Percentiles rank a stretch among this genome's conserved stretches.
These are phyloP conservation scores for Penicillium janthinellum DNA, from an alignment of 2,329 filamentous ascomycete species.

Conservation along the genomic window DNA sequence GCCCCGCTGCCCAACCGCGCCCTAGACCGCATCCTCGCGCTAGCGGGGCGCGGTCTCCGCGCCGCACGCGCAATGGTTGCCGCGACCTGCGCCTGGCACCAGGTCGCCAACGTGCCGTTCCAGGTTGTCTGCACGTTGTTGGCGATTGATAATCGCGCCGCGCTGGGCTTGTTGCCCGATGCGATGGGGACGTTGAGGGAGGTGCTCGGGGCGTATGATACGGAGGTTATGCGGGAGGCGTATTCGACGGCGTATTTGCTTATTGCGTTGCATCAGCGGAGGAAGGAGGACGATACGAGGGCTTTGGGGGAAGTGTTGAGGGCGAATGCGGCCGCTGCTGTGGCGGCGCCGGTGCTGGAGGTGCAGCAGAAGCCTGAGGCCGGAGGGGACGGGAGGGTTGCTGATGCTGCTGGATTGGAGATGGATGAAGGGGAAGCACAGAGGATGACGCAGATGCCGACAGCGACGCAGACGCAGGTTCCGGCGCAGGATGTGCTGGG, in stretches of 20 bases:
- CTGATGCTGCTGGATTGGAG: not conserved
- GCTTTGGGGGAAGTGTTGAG: slow-evolving; percentile 45
- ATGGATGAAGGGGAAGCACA: not conserved
- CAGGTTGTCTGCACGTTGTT: slow-evolving; percentile 60
- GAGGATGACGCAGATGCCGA: not conserved
- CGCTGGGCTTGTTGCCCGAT: slow-evolving; percentile 51
- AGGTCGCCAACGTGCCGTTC: slow-evolving; percentile 62
- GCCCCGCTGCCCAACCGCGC: slow-evolving; percentile 42
- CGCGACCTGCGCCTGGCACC: slow-evolving; percentile 57
- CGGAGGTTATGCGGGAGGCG: slow-evolving; percentile 54
- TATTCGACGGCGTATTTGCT: slow-evolving; percentile 58
- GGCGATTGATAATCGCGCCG: slow-evolving; percentile 56
- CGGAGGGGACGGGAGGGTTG: not conserved
- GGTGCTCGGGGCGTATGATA: slow-evolving; percentile 50
- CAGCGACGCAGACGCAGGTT: not conserved
- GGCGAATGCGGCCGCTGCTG: slow-evolving; percentile 34
- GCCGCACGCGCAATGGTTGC: slow-evolving; percentile 52
- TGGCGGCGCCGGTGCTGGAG: slow-evolving; percentile 8
- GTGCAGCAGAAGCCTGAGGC: not conserved
- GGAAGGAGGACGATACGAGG: slow-evolving; percentile 49
- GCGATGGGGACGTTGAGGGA: slow-evolving; percentile 54
- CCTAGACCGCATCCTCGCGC: slow-evolving; percentile 51
- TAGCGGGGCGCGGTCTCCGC: slow-evolving; percentile 49
- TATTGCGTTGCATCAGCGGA: slow-evolving; percentile 54
- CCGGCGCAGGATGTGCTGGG: slow-evolving; percentile 15